phyloP scores from a whole-genome alignment of 2,329 filamentous ascomycete genomes.

The Didymella arachidicola region DNA sequence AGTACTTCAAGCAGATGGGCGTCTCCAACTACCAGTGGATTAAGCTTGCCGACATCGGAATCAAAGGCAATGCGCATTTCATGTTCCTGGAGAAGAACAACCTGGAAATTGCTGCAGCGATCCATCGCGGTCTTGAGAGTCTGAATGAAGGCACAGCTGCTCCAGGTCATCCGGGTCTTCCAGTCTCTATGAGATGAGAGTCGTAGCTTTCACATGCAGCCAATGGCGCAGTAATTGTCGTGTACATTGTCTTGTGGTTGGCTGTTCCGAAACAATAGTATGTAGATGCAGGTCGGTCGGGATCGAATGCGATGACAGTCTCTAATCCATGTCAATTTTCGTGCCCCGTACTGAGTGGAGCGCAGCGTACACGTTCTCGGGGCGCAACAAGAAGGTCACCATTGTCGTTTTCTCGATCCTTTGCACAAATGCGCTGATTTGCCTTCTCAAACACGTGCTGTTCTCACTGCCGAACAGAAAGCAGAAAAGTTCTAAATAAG shows the following conservation, averaged over 20 bases:
- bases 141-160: constrained; percentile 14
- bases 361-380: neutral
- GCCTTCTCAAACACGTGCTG: neutral
- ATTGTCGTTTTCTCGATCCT: too few relatives aligned
- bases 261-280: too few relatives aligned
- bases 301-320: too few relatives aligned
- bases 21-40: constrained; percentile 54
- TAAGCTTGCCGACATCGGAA: constrained; percentile 54
- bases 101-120: constrained; percentile 49
- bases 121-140: constrained; percentile 15
- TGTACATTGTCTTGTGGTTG: neutral
- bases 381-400: too few relatives aligned
- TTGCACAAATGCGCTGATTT: neutral
- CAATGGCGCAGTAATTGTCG: neutral
- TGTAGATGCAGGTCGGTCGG: too few relatives aligned
- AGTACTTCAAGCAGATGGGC: constrained; percentile 53
- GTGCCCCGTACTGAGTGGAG: neutral
- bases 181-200: constrained; percentile 2
- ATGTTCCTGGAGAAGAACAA: constrained; percentile 64
- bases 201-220: neutral
- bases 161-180: constrained; percentile 15
- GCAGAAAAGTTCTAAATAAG: neutral
- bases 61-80: constrained; percentile 65
- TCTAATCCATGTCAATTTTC: neutral
- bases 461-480: neutral